phyloP scores from a whole-genome alignment of 1,284 basidiomycete genomes.

The Ceratobasidium sp. region DNA sequence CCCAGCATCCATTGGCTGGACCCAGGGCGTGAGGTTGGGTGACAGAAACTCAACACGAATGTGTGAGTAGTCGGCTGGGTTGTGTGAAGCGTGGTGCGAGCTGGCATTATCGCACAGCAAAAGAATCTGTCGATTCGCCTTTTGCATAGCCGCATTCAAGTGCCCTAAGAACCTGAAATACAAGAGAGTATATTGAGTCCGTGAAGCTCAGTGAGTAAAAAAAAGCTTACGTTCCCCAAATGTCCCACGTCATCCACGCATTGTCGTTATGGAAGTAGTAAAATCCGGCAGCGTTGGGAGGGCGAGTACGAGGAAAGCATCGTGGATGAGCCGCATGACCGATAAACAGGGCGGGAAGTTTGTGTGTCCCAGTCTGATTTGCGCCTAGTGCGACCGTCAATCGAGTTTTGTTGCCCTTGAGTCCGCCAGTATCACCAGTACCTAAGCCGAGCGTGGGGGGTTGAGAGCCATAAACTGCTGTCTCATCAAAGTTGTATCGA shows the following conservation, averaged over 20 bases:
- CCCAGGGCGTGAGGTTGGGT: slow-evolving; percentile 32
- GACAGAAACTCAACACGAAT: slow-evolving; percentile 19
- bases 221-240: slow-evolving; percentile 5
- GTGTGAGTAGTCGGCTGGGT: slow-evolving; percentile 5
- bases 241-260: slow-evolving; percentile 53
- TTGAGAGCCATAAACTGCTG: slow-evolving; percentile 52
- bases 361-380: slow-evolving; percentile 53
- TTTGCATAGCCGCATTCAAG: slow-evolving; percentile 15
- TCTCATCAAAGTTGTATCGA: slow-evolving; percentile 56
- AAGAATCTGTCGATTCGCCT: slow-evolving; percentile 10
- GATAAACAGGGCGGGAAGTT: slow-evolving; percentile 51
- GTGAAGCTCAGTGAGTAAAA: too few relatives aligned
- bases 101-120: slow-evolving; percentile 25
- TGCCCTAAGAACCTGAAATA: not conserved
- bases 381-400: slow-evolving; percentile 52
- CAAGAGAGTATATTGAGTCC: too few relatives aligned
- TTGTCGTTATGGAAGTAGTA: slow-evolving; percentile 52
- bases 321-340: slow-evolving; percentile 50
- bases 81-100: slow-evolving; percentile 16
- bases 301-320: slow-evolving; percentile 48
- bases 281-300: slow-evolving; percentile 47
- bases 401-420: slow-evolving; percentile 50
- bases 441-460: slow-evolving; percentile 48
- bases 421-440: slow-evolving; percentile 46
- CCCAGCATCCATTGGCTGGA: slow-evolving; percentile 42